phyloP scores from a whole-genome alignment of 441 rosid species.

The Rhodomyrtus psidioides region DNA sequence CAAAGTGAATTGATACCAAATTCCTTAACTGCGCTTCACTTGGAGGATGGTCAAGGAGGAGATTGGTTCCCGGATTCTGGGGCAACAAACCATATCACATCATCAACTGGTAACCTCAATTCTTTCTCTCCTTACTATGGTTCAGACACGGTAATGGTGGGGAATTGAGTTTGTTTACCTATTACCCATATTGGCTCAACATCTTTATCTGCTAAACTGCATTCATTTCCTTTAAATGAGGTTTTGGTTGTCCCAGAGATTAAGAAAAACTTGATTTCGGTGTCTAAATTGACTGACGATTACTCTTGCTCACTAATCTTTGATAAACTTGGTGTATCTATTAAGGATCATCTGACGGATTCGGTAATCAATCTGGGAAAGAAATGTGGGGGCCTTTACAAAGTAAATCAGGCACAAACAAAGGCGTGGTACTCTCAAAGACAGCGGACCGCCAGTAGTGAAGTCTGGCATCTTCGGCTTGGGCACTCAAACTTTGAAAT shows the following conservation, averaged over 20 bases:
- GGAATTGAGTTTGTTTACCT: not conserved
- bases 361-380: not conserved
- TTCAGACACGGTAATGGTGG: not conserved
- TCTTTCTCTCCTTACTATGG: not conserved
- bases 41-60: not conserved
- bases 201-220: not conserved
- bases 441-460: rapidly evolving
- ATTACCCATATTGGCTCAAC: not conserved
- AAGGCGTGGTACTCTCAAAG: not conserved
- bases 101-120: not conserved
- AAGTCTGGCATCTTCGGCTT: not conserved
- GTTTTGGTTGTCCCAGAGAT: no score
- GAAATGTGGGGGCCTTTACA: not conserved
- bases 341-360: not conserved
- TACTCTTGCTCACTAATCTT: no score
- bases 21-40: not conserved
- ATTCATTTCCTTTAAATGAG: no score
- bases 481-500: not conserved
- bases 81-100: not conserved
- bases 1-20: no score
- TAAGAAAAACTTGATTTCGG: no score
- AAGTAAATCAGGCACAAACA: not conserved
- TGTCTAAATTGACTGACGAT: no score
- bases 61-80: not conserved
- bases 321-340: no score